These are phyloP conservation scores for Hortaea sp. DNA, from an alignment of 2,329 filamentous ascomycete species.

Conservation along the genomic window DNA sequence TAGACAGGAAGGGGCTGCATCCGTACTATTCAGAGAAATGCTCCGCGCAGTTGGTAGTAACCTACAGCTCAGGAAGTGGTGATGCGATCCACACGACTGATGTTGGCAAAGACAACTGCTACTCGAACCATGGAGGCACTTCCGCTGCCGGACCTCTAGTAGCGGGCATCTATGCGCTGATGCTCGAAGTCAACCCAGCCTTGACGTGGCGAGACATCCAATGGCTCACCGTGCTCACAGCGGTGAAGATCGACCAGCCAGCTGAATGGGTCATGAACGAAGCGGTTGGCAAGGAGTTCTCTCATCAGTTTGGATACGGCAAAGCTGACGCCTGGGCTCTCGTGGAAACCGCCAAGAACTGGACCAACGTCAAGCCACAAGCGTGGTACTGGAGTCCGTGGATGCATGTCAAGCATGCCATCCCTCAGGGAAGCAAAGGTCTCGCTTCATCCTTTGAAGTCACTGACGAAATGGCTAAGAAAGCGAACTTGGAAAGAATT, in stretches of 20 bases:
- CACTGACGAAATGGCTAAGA: slow-evolving; percentile 66
- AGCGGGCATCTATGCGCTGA: slow-evolving; percentile 83
- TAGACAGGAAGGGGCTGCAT: slow-evolving; percentile 78
- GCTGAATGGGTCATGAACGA: slow-evolving; percentile 71
- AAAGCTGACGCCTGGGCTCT: slow-evolving; percentile 83
- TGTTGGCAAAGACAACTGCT: slow-evolving; percentile 71
- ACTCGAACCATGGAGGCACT: slow-evolving; percentile 77
- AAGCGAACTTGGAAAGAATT: slow-evolving; percentile 73
- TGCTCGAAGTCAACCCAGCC: slow-evolving; percentile 74
- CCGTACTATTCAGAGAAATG: slow-evolving; percentile 95
- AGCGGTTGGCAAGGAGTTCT: slow-evolving; percentile 72
- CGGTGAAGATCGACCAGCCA: slow-evolving; percentile 67
- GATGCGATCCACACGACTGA: slow-evolving; percentile 96
- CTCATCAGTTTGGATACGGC: slow-evolving; percentile 90
- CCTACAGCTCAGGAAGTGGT: slow-evolving; percentile 83
- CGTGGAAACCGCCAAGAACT: slow-evolving; percentile 75
- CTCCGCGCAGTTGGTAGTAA: slow-evolving; percentile 89
- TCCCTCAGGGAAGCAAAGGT: slow-evolving; percentile 77
- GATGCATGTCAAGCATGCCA: slow-evolving; percentile 75
- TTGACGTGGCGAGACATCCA: slow-evolving; percentile 91
- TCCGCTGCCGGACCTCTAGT: slow-evolving; percentile 90
- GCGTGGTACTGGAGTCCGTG: slow-evolving; percentile 91
- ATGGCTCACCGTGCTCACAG: slow-evolving; percentile 77
- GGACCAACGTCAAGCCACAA: slow-evolving; percentile 85
- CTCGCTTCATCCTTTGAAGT: slow-evolving; percentile 73